Percentiles rank a stretch among this genome's conserved stretches.
Conservation (phyloP, 1,284 basidiomycete species). For the Agroathelia rolfsii region DNA sequence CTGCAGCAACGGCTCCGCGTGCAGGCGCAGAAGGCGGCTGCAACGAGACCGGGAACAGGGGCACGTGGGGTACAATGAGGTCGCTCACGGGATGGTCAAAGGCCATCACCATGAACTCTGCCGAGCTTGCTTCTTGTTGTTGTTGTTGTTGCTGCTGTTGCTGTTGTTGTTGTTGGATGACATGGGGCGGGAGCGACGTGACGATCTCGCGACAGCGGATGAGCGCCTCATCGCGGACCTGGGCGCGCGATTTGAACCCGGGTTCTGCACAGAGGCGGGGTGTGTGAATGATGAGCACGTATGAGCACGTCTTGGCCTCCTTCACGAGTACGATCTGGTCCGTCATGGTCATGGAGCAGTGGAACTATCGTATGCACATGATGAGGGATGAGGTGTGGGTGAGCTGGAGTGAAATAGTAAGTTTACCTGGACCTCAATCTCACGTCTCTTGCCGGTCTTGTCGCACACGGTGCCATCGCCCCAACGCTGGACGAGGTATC, state of each 20-base stretch:
- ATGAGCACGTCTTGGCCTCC: conserved; percentile 84
- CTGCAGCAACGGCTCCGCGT: conserved; percentile 13
- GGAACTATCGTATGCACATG: conserved; percentile 48
- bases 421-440: conserved; percentile 85
- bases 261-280: conserved; percentile 87
- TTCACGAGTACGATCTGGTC: conserved; percentile 84
- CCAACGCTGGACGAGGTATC: conserved; percentile 89
- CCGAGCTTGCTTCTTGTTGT: conserved; percentile 14
- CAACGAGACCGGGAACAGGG: conserved; percentile 27
- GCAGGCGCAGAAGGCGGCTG: conserved; percentile 10
- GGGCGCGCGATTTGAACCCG: conserved; percentile 72
- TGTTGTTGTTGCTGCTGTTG: conserved; percentile 18
- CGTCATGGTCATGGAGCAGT: conserved; percentile 87
- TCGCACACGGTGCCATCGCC: conserved; percentile 86
- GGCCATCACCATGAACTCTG: too few relatives aligned
- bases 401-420: conserved; percentile 11
- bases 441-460: conserved; percentile 75
- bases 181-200: conserved; percentile 21
- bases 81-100: conserved; percentile 44
- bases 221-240: conserved; percentile 52
- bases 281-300: conserved; percentile 86
- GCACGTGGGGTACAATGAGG: conserved; percentile 39
- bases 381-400: conserved; percentile 9
- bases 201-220: conserved; percentile 72
- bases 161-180: conserved; percentile 23